Conservation (phyloP, 257 asterid species). For the Solanum paucissectum region DNA sequence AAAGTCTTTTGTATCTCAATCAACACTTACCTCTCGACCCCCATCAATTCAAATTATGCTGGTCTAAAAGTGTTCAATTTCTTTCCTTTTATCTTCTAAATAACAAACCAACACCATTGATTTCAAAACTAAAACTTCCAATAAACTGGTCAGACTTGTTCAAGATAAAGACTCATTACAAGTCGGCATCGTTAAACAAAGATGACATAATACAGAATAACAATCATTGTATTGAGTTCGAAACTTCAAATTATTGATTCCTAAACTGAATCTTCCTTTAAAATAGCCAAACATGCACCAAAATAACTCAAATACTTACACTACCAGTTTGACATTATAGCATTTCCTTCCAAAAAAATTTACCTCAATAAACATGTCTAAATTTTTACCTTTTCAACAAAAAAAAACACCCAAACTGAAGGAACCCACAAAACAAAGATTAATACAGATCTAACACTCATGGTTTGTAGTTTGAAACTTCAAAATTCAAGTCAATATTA, state of each 20-base stretch:
- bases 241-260: not conserved
- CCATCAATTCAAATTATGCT: not conserved
- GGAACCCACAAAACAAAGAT: not conserved
- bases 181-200: not conserved
- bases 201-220: not conserved
- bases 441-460: not conserved
- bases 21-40: not conserved
- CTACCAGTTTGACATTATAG: not conserved
- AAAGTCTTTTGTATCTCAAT: not conserved
- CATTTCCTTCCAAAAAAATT: not conserved
- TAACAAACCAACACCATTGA: not conserved
- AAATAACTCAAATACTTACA: not conserved
- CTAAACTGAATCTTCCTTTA: not conserved
- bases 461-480: not conserved
- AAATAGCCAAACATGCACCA: not conserved
- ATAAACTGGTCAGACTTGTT: not conserved
- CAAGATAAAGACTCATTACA: not conserved
- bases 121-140: not conserved
- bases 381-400: not conserved
- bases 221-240: not conserved
- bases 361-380: not conserved
- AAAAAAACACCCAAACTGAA: not conserved
- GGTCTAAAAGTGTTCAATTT: not conserved
- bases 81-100: not conserved
- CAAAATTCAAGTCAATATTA: not conserved